Evolutionary conservation across 192 early-diverging fungal species (phyloP), one percentile per base, ranked within the genome.

Genomic region (Gonapodya prolifera): DNA sequence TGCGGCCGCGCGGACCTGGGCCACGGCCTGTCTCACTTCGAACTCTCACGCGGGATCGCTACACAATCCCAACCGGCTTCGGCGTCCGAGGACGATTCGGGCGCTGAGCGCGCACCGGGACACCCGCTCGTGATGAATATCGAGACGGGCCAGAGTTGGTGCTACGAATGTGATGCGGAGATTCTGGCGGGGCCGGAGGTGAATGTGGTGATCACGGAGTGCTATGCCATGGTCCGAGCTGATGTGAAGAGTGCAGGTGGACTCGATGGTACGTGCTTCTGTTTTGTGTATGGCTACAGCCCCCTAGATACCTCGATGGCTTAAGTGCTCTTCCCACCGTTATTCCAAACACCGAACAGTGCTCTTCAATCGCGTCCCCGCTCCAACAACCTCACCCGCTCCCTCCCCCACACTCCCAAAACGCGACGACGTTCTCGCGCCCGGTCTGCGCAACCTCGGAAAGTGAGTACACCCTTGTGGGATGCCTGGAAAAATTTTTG

Each of bases 401-500:
- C 18, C 18, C n/a, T 18, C 69, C 69, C 18, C 18, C 18, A n/a
- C 69, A 69, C 69, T 18, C 18, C 18, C 18, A 69, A 75, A 75
- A n/a, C 34, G 13, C 30, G 29, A 75, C 8, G 34, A n/a, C 13
- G 34, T 30, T 8, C 8, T 29, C 2, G 73, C 30, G 34, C 87
- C 90, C 1, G 92, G 92, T 0, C 79, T 94, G 17, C 77, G 70
- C 17, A 94, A 94, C 75, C 83, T 94, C 70, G 91, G 92, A 23
- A 93, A 94, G 45, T 69, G 45, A n/a, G 45, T 69, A n/a, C 13
- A 73, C 71, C 28, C 31, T 73, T 2, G 71, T 30, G 18, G 28
- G 71, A 29, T 73, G 28, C 18, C 31, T 73, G 28, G 71, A 73
- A 8, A 29, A 8, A 29, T 73, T 73, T 29, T 13, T 73, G 71